Percentiles rank a stretch among this genome's conserved stretches.
These are phyloP conservation scores for Apophysomyces trapeziformis DNA, from an alignment of 371 early-diverging fungal species.

Conservation along the genomic window DNA sequence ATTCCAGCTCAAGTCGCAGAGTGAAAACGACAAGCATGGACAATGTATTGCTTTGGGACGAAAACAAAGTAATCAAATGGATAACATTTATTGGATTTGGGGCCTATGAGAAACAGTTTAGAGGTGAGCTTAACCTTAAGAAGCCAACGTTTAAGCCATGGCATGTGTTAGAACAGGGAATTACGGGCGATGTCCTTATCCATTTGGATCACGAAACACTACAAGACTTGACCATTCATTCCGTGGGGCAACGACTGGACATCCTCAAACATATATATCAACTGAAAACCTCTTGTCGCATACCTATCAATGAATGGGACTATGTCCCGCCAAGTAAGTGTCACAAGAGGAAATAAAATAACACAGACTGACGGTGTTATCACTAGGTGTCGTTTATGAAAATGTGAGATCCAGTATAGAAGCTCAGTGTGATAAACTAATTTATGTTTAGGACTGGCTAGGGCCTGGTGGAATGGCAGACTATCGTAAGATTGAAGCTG, in stretches of 20 bases:
- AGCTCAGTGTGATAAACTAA: neutral
- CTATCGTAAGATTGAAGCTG: constrained; percentile 58
- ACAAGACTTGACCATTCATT: constrained; percentile 81
- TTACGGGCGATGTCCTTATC: constrained; percentile 89
- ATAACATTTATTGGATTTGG: constrained; percentile 59
- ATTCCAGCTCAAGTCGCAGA: constrained; percentile 1
- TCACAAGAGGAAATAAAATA: neutral
- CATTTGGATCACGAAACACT: constrained; percentile 91
- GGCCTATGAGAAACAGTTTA: constrained; percentile 61
- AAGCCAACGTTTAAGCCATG: neutral
- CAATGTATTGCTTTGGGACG: constrained; percentile 65
- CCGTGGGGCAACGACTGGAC: constrained; percentile 87
- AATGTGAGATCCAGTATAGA: constrained; percentile 44
- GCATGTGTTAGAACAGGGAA: constrained; percentile 77
- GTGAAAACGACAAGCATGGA: constrained; percentile 34
- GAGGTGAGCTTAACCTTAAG: constrained; percentile 41
- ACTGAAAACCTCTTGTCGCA: constrained; percentile 73
- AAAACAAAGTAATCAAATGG: constrained; percentile 64
- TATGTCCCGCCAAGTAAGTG: constrained; percentile 83
- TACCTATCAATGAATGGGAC: constrained; percentile 85
- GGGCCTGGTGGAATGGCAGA: constrained; percentile 58
- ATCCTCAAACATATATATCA: constrained; percentile 87
- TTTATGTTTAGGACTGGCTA: constrained; percentile 45
- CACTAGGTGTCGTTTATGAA: constrained; percentile 64
- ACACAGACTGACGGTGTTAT: neutral